Evolutionary conservation across 2,329 filamentous ascomycete genomes (phyloP).

Genomic region (Escovopsis sp.): DNA sequence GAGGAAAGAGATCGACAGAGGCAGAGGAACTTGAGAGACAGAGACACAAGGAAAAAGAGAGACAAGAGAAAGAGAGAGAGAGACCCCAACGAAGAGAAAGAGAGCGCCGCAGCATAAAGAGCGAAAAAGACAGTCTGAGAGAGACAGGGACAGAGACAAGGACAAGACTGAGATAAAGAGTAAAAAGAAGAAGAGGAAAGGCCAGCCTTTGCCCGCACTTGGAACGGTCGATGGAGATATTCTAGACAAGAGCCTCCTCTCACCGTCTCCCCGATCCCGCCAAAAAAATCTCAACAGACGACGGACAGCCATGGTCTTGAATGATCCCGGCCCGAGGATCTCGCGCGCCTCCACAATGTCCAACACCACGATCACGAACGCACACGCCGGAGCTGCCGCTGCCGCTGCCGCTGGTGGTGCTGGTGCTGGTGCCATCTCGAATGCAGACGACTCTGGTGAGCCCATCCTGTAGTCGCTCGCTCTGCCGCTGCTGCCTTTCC

Average conservation of each 20-base stretch:
- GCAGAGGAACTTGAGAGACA: too few relatives aligned
- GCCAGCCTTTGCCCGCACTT: slow-evolving; percentile 1
- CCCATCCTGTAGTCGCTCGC: slow-evolving; percentile 9
- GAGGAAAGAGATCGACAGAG: too few relatives aligned
- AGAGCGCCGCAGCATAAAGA: too few relatives aligned
- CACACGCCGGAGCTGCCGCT: slow-evolving; percentile 14
- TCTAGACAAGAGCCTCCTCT: slow-evolving; percentile 7
- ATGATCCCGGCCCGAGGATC: slow-evolving; percentile 23
- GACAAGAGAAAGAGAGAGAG: background rate
- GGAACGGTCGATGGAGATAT: too few relatives aligned
- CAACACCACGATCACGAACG: slow-evolving; percentile 17
- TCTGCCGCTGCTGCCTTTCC: slow-evolving; percentile 15
- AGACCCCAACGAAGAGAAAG: background rate
- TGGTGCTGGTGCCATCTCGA: slow-evolving; percentile 3
- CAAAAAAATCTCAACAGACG: slow-evolving; percentile 6
- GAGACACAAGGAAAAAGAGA: background rate
- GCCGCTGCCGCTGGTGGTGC: slow-evolving; percentile 13
- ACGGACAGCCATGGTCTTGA: slow-evolving; percentile 22
- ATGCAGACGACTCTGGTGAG: slow-evolving; percentile 27
- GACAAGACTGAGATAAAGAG: too few relatives aligned
- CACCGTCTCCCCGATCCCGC: slow-evolving; percentile 1
- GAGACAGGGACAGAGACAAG: too few relatives aligned
- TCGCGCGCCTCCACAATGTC: slow-evolving; percentile 24
- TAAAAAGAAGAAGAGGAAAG: background rate
- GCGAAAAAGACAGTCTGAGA: too few relatives aligned